Evolutionary conservation across 225 moss, liverwort and hornwort genomes (phyloP).

Genomic region (Polytrichum formosum): DNA sequence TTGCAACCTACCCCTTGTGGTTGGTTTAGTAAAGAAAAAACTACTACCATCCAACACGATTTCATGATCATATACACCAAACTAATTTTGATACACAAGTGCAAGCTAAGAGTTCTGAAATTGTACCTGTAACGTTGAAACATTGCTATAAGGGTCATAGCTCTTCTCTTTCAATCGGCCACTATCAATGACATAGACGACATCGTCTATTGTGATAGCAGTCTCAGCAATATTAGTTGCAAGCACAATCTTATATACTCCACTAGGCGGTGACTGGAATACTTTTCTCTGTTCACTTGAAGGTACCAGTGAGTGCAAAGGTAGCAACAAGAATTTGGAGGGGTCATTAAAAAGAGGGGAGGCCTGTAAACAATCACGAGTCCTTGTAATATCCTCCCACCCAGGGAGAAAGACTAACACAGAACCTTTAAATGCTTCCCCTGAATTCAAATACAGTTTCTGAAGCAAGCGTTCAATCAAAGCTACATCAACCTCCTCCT

Average conservation of each 20-base stretch:
- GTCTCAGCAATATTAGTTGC: slow-evolving; percentile 99
- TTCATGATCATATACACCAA: no score
- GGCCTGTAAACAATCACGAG: slow-evolving; percentile 66
- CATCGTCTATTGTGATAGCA: slow-evolving; percentile 99
- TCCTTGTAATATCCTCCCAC: slow-evolving; percentile 92
- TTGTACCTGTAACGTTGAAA: slow-evolving; percentile 80
- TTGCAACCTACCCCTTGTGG: no score
- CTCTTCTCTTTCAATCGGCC: slow-evolving; percentile 96
- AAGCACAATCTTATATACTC: slow-evolving; percentile 75
- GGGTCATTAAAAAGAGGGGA: slow-evolving; percentile 67
- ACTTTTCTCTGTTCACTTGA: slow-evolving; percentile 90
- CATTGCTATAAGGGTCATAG: slow-evolving; percentile 96
- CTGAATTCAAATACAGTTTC: slow-evolving; percentile 40
- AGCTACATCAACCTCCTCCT: slow-evolving; percentile 88
- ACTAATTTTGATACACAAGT: neutral
- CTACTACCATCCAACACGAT: no score
- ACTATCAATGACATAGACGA: slow-evolving; percentile 92
- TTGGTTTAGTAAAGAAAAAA: no score
- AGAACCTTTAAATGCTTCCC: slow-evolving; percentile 47
- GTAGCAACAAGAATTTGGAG: slow-evolving; percentile 69
- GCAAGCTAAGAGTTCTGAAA: neutral
- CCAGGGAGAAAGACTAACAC: slow-evolving; percentile 91
- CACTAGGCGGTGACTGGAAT: slow-evolving; percentile 66
- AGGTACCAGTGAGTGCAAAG: slow-evolving; percentile 93
- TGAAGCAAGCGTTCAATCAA: slow-evolving; percentile 81